Evolutionary conservation across 2,329 filamentous ascomycete genomes (phyloP), one percentile per base, ranked within the genome.

Genomic region (Diplodia seriata): DNA sequence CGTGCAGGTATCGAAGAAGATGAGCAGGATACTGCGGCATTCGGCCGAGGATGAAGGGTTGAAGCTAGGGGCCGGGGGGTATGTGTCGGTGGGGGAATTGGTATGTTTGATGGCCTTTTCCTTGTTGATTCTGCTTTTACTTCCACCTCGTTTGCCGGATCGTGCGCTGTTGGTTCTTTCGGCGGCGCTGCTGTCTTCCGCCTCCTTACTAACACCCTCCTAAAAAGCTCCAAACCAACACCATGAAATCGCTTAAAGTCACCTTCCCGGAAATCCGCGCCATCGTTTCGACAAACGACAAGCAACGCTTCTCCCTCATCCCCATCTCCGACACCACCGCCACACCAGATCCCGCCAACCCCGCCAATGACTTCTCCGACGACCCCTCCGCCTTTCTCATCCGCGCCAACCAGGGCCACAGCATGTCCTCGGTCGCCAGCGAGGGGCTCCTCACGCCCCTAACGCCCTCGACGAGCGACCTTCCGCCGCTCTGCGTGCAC

Each of bases 331-430:
- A 67, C 2, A 71, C 31, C 31, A 8, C 31, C 31, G 31, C 31
- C 31, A 33, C 31, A 33, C 5, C 31, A 26, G 23, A 33, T 8
- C 31, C 31, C 31, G 31, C 31, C 31, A 6, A 33, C 31, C 6
- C 31, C 31, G 8, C 72, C 40, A 71, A 71, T 6, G 76, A 78
- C 9, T 11, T 1, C 9, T 11, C 7, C 5, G 4, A 6, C 33
- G 82, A 90, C 61, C 85, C 92, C 0, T 78, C 84, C 0, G 85
- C 91, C 77, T 97, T 90, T 82, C 85, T 96, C 38, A 97, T 99
- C 80, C 93, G 95, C 74, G 95, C 95, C 33, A 97, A 96, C 76
- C 95, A 98, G 81, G 95, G 95, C 66, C 95, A 98, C 82, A 93
- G 88, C 73, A 91, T 99, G 76, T 88, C 89, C 74, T 23, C 43